These are phyloP conservation scores for Fusarium longipes DNA, from an alignment of 2,329 filamentous ascomycete species.

Conservation along the genomic window DNA sequence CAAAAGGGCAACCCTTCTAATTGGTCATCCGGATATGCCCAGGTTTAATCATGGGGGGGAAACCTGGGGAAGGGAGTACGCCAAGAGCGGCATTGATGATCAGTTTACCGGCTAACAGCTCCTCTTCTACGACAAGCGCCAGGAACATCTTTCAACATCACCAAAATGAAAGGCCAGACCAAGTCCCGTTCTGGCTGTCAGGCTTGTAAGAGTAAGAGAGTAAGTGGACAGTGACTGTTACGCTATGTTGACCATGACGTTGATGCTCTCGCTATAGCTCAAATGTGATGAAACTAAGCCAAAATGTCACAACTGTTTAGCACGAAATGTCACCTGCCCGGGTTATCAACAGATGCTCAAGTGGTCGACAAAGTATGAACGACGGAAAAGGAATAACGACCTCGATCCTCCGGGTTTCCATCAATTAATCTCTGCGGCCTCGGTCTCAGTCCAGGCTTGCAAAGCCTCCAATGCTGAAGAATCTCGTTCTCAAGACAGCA, in stretches of 20 bases:
- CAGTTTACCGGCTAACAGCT: background rate
- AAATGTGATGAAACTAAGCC: conserved; percentile 32
- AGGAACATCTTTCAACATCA: background rate
- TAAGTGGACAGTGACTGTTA: background rate
- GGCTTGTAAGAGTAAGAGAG: conserved; percentile 27
- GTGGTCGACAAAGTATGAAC: conserved; percentile 36
- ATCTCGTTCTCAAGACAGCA: background rate
- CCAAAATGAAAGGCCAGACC: conserved; percentile 20
- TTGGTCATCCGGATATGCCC: too few relatives aligned
- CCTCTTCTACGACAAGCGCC: conserved; percentile 12
- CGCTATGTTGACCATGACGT: background rate
- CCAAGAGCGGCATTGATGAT: background rate
- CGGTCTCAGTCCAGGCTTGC: conserved; percentile 18
- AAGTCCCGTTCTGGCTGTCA: conserved; percentile 32
- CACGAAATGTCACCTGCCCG: conserved; percentile 11
- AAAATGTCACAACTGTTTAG: conserved; percentile 20
- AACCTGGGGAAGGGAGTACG: conserved; percentile 20
- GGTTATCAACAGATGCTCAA: conserved; percentile 34
- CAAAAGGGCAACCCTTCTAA: too few relatives aligned
- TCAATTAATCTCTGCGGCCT: conserved; percentile 26
- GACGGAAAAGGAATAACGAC: conserved; percentile 4
- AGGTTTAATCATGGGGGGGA: background rate
- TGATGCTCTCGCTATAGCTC: conserved; percentile 2
- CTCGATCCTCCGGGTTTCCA: conserved; percentile 22
- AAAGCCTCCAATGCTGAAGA: background rate